A percentile compares a stretch with the other conserved stretches of the same genome.
Evolutionary conservation across 2,329 filamentous ascomycete species (phyloP).

Genomic region (Aschersonia sp.): DNA sequence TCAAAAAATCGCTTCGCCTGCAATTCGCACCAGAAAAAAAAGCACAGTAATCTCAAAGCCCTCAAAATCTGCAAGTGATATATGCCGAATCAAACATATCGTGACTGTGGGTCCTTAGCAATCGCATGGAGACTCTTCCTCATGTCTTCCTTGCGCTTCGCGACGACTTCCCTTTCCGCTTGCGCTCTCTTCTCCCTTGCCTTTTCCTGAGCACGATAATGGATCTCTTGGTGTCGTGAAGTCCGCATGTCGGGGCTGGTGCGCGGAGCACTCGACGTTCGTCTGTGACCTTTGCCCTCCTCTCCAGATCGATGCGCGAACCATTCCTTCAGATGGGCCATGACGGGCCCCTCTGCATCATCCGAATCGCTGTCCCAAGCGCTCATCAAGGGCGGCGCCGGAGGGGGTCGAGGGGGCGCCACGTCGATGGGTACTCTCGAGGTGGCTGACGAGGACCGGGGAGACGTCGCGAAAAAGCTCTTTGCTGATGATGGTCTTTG

Average conservation of each 20-base stretch:
- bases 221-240: constrained; percentile 9
- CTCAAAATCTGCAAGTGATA: background rate
- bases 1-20: background rate
- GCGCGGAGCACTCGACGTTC: constrained; percentile 1
- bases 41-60: background rate
- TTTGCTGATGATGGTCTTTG: background rate
- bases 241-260: constrained; percentile 4
- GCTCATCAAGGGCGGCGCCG: constrained; percentile 10
- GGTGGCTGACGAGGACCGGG: background rate
- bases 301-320: constrained; percentile 3
- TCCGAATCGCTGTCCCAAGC: constrained; percentile 18
- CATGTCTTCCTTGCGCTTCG: constrained; percentile 1
- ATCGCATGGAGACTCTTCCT: constrained; percentile 1
- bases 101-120: background rate
- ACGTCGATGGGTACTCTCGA: background rate
- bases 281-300: constrained; percentile 1
- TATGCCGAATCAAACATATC: background rate
- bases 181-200: background rate
- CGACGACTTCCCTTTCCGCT: background rate
- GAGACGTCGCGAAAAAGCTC: background rate
- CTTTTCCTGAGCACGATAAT: background rate
- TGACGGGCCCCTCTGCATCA: constrained; percentile 11
- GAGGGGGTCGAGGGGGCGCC: constrained; percentile 3
- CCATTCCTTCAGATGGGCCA: constrained; percentile 6
- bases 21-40: background rate